Base-by-base conservation (phyloP, 331 rosid species). In the Rosa hybrid region DNA sequence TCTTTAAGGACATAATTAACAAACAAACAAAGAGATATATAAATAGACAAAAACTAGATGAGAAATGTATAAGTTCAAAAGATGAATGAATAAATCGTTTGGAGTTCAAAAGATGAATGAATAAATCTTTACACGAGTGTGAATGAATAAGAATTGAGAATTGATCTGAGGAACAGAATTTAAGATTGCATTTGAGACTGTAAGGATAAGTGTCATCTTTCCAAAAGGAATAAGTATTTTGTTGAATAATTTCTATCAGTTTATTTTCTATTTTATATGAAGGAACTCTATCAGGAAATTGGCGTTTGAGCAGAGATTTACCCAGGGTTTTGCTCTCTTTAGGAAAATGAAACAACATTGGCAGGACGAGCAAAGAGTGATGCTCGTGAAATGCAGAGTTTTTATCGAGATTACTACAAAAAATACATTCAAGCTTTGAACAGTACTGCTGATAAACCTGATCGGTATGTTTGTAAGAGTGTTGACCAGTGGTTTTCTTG, bases 321-420 rank as follows among this genome's bases (percentile, higher is more conserved):
- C 72, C 44, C 38, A 34, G 27, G 54, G 13, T 78, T 72, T 18
- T 27, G 20, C 65, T 71, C 46, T 75, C 70, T 75, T 44, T 81
- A 89, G 93, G 93, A 89, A 78, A 84, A 89, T 84, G 89, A 65
- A 75, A 87, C 86, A 25, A 89, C 93, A 63, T 48, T 83, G 65
- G 87, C 78, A 51, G 91, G 90, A 78, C 86, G 56, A 84, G 79
- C 53, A 63, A 89, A 89, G 80, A 89, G 91, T 80, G 93, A 89
- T 75, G 91, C 89, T 62, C 90, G 93, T 23, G 93, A 85, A 86
- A 89, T 89, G 93, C 89, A 87, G 83, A 83, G 68, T 30, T 89
- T 89, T 82, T 89, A 89, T 83, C 85, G 57, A 64, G 81, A 87
- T 50, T 89, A 89, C 86, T 85, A 87, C 80, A 83, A 60, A 77